Base-by-base conservation (phyloP, 495 filamentous ascomycete species). In the Penicillium cosmopolitanum region DNA sequence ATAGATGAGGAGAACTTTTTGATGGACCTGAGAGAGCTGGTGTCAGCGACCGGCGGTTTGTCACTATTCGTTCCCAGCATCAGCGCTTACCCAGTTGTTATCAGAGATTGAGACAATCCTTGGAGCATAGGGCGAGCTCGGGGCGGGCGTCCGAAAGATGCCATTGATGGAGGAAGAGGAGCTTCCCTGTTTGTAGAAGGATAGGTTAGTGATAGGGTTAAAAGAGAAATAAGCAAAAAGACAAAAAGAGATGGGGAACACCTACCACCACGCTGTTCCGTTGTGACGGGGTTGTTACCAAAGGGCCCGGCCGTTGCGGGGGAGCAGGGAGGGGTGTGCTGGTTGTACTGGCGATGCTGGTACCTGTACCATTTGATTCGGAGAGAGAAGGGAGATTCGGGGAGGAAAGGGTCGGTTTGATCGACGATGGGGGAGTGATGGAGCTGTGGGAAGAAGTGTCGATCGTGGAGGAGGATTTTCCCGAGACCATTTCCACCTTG, bases 1-100 rank as follows among this genome's bases (percentile, higher is more conserved):
- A 58, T 87, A 86, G 19, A 96, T 80, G 35, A 93, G 81, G 6
- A 97, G 79, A 13, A 95, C 84, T 67, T 96, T 96, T 77, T 97
- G 93, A 67, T 95, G 87, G 23, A 93, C 91, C 92, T 96, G 62
- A 48, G 55, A 19, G 33, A 18, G 15, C 51, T 18, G 44, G 56
- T 60, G 55, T 56, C 25, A n/a, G 25, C n/a, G 8, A 18, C 15
- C 16, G 6, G 9, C 13, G 3, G 13, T 8, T 18, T 43, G 2
- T 10, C 21, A 21, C 13, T 19, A 18, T 16, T 43, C 15, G 16
- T 43, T 2, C n/a, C 6, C 6, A 43, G 40, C 40, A 43, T 18
- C 40, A 18, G 33, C 34, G 70, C 70, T 57, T 80, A 96, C 92
- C 90, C 91, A 95, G 33, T 89, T 85, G 64, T 87, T 89, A 48